Evolutionary conservation across 306 rosid genomes (phyloP).

Genomic region (Cyamopsis tetragonoloba): DNA sequence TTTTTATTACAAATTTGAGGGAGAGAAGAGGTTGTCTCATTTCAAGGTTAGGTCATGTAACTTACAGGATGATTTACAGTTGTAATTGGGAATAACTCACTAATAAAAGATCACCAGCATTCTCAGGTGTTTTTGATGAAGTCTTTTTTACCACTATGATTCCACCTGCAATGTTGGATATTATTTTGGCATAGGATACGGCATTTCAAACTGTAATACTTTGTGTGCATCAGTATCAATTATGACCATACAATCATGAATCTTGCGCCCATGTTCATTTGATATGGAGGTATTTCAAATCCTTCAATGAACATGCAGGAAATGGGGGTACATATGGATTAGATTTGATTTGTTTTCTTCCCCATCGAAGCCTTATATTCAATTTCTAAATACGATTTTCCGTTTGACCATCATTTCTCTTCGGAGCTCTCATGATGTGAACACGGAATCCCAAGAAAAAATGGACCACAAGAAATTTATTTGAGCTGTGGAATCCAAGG

Average conservation of each 20-base stretch:
- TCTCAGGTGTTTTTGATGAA: constrained; percentile 1
- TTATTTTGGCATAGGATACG: not conserved
- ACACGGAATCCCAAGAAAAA: constrained; percentile 9
- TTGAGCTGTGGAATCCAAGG: constrained; percentile 17
- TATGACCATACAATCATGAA: not conserved
- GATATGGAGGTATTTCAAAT: not conserved
- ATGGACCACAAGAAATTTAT: not conserved
- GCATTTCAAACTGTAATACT: not conserved
- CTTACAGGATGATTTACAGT: not conserved
- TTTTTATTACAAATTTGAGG: not conserved
- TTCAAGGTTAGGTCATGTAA: not conserved
- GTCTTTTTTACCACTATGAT: not conserved
- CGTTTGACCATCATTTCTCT: not conserved
- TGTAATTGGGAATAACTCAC: not conserved
- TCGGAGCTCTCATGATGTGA: not conserved
- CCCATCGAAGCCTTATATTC: not conserved
- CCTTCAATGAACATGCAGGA: not conserved
- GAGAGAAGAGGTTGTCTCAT: not conserved
- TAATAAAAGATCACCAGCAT: not conserved
- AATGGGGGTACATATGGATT: constrained; percentile 12
- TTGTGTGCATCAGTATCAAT: not conserved
- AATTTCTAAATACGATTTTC: not conserved
- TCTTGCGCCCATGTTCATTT: not conserved
- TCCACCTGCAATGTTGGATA: not conserved
- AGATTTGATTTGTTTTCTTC: constrained; percentile 3